Percentiles rank a stretch among this genome's conserved stretches.
Conservation (phyloP, 2,329 filamentous ascomycete genomes). For the Xylaria sp. region DNA sequence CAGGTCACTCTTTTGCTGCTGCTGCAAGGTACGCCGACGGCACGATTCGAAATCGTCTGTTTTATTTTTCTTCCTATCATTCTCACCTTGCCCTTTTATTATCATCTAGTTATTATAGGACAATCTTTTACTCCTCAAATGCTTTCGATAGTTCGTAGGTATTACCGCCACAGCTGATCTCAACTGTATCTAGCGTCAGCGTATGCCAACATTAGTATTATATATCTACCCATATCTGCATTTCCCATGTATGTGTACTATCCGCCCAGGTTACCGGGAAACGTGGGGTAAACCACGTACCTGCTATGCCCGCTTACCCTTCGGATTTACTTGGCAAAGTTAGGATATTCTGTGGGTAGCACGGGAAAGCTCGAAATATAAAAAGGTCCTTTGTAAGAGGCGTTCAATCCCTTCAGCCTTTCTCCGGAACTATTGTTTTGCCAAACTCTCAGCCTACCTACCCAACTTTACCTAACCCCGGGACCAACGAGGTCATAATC, state of each 20-base stretch:
- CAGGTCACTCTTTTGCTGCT: not conserved
- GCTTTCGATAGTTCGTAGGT: not conserved
- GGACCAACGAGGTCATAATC: not conserved
- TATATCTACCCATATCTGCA: not conserved
- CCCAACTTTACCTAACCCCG: conserved; percentile 7
- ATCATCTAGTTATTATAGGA: conserved; percentile 12
- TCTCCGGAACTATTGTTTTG: not conserved
- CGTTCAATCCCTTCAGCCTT: not conserved
- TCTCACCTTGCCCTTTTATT: not conserved
- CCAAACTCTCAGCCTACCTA: conserved; percentile 1
- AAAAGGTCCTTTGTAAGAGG: not conserved
- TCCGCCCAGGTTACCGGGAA: conserved; percentile 20
- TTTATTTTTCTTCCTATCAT: not conserved
- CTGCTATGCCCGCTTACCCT: not conserved
- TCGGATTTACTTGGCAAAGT: not conserved
- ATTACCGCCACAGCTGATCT: not conserved
- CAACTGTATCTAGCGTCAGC: not conserved
- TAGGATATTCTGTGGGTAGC: not conserved
- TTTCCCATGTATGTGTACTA: not conserved
- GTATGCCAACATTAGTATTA: not conserved
- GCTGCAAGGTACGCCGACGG: conserved; percentile 34
- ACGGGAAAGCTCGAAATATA: conserved; percentile 13
- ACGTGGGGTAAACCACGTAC: conserved; percentile 24
- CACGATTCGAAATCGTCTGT: conserved; percentile 6
- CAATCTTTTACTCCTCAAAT: not conserved